phyloP scores from a whole-genome alignment of 2,329 filamentous ascomycete species.

The Colletotrichum sidae region DNA sequence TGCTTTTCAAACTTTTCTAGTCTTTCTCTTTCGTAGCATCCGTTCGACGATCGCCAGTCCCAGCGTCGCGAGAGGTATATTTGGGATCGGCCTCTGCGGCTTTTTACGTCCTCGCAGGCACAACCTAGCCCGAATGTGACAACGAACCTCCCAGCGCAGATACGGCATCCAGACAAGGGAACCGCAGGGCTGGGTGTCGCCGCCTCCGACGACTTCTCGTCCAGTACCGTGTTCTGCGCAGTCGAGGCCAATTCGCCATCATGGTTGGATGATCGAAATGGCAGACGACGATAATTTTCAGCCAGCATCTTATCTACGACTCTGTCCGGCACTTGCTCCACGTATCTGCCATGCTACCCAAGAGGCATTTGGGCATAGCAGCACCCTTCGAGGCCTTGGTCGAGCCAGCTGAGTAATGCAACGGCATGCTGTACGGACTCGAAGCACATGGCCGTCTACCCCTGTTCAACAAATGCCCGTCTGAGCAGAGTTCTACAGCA shows the following conservation, averaged over 20 bases:
- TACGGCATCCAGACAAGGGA: constrained; percentile 20
- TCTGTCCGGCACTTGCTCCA: no score
- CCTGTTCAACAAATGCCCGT: no score
- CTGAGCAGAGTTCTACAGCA: no score
- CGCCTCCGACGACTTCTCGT: constrained; percentile 15
- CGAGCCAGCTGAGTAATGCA: no score
- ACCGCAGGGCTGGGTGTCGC: constrained; percentile 27
- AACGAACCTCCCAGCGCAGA: constrained; percentile 15
- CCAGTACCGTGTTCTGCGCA: constrained; percentile 4
- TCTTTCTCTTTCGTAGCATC: constrained; percentile 5
- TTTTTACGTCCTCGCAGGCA: background rate
- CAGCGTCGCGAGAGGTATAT: background rate
- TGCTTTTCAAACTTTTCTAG: constrained; percentile 1
- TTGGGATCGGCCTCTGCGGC: constrained; percentile 12
- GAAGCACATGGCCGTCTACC: no score
- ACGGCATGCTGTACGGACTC: no score
- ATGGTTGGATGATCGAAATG: no score
- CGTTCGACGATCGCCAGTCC: constrained; percentile 5
- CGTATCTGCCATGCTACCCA: no score
- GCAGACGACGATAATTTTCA: no score
- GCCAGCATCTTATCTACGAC: no score
- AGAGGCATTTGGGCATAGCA: no score
- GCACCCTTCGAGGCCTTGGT: no score
- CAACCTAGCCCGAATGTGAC: background rate
- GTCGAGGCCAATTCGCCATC: background rate